Percentiles rank a stretch among this genome's conserved stretches.
Conservation (phyloP, 1,284 basidiomycete genomes). For the Athelia psychrophila region DNA sequence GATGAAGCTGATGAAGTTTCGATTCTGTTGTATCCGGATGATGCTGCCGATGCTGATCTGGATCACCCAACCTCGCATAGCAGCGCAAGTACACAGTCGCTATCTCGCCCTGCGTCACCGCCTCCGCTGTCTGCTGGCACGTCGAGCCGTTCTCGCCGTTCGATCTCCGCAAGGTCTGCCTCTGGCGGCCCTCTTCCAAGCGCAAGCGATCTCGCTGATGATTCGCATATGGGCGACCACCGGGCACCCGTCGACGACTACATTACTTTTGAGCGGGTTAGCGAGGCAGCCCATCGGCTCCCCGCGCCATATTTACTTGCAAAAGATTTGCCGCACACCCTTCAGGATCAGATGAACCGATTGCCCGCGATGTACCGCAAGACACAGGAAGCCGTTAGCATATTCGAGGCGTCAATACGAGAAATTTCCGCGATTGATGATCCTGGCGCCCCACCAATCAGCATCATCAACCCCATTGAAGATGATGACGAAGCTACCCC, state of each 20-base stretch:
- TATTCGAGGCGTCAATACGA: constrained; percentile 56
- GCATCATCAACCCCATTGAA: constrained; percentile 55
- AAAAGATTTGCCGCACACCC: constrained; percentile 41
- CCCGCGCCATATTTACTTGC: constrained; percentile 8
- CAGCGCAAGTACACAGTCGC: neutral
- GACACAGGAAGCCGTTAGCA: constrained; percentile 32
- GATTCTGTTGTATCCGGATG: too few relatives aligned
- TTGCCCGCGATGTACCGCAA: constrained; percentile 31
- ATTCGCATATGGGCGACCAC: neutral
- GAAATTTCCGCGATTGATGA: constrained; percentile 60
- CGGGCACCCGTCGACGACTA: neutral
- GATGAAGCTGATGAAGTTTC: too few relatives aligned
- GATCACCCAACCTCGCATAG: neutral
- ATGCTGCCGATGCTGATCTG: too few relatives aligned
- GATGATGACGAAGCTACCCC: constrained; percentile 61
- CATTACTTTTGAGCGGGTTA: neutral
- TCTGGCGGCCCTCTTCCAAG: neutral
- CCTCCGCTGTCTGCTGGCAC: neutral
- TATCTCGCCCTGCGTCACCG: neutral
- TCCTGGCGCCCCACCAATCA: constrained; percentile 61
- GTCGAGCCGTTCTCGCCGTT: neutral
- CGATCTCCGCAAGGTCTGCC: neutral
- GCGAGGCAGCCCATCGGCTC: neutral
- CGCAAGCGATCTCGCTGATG: neutral
- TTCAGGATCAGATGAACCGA: constrained; percentile 53